Base-by-base conservation (phyloP, 2,329 filamentous ascomycete genomes). In the Aspergillus sclerotialis region DNA sequence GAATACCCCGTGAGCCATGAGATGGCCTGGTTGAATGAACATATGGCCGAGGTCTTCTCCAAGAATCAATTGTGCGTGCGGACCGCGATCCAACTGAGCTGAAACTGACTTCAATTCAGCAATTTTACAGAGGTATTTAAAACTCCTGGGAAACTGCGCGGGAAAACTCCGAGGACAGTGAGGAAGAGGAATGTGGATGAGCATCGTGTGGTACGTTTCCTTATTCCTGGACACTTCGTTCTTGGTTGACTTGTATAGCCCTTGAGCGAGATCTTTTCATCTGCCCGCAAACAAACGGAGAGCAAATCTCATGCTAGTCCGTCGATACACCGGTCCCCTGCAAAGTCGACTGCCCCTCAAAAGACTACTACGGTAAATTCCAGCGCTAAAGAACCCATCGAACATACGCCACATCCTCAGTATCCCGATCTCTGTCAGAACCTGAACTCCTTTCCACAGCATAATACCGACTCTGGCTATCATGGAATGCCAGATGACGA, bases 111-210 rank as follows among this genome's bases (percentile, higher is more conserved):
- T 28, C 21, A n/a, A 29, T 21, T 31, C 37, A 96, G 92, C 43
- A 90, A 90, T 58, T 81, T 96, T 40, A 77, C 86, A 43, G 90
- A 96, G 52, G 80, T 93, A n/a, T 95, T 96, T 69, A 98, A 96
- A 36, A 71, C 68, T 1, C 68, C 68, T 1, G 66, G 66, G 7
- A 70, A 70, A 40, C 51, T 70, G 40, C 55, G 63, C 42, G 67
- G 67, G 18, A 70, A 69, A 47, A 70, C 67, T 7, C 67, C 67
- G 36, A 56, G 64, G 13, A 69, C 67, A 4, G 54, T 53, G 10
- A 57, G 66, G 32, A 69, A 68, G 44, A 57, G 61, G 29, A 61
- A 63, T 41, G 51, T 53, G 15, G 57, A 60, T 32, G 65, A 68
- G 43, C 48, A 51, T 36, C 59, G 68, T 40, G 55, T 68, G 48